Evolutionary conservation across 1,284 basidiomycete species (phyloP), one percentile per base, ranked within the genome.

Genomic region (Afroboletus lepidellus): DNA sequence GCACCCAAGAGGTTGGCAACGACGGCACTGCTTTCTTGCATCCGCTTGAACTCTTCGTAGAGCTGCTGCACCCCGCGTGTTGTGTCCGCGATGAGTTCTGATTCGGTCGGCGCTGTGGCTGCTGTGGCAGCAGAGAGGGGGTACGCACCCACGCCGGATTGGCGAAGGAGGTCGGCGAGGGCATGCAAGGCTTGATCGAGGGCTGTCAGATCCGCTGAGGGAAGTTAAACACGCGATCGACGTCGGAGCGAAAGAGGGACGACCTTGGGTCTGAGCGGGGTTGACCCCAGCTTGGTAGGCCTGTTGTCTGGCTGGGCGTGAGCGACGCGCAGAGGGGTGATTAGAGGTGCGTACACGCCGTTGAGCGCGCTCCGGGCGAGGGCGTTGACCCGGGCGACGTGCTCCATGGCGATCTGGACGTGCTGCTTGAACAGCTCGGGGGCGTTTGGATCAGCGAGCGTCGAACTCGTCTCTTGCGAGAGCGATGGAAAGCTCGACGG

Each of bases 361-460:
- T 63, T 60, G 44, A 76, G 57, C 12, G 73, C 67, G 41, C 58
- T 73, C 29, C 70, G 63, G 0, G 75, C 73, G 15, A 76, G 64
- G 1, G 58, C 56, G 50, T 74, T 74, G 8, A 77, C 67, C 18
- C 74, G 65, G 13, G 59, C 59, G 16, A 77, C 64, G 5, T 73
- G 72, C 12, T 66, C 66, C 48, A 73, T 69, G 6, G 69, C 72
- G 25, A 75, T 49, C 41, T 75, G 71, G 21, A 77, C 62, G 58
- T 75, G 75, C 33, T 77, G 74, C 52, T 72, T 76, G 68, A 80
- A 77, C 30, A 67, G 51, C 24, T 77, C 73, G 0, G 76, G 73
- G n/a, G 76, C 73, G 54, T 76, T 78, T 33, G 68, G 67, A 55
- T 79, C 77, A 12, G 38, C 53, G 34, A 68, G 65, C 4, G 56